A percentile compares a stretch with the other conserved stretches of the same genome.
These are phyloP conservation scores for Venustampulla echinocandica DNA, from an alignment of 495 filamentous ascomycete species.

Conservation along the genomic window DNA sequence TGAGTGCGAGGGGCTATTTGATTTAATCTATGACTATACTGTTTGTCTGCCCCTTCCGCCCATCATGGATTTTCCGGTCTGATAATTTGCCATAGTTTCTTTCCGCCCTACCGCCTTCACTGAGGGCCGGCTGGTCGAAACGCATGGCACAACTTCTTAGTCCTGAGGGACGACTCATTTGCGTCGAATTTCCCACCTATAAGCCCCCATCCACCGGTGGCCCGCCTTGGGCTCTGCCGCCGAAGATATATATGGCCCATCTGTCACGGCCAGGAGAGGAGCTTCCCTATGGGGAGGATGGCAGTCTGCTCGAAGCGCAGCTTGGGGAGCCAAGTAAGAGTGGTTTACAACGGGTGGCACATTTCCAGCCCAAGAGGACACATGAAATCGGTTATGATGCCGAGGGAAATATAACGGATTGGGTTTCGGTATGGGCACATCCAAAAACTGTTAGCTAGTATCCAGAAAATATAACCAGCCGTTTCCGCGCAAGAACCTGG, in stretches of 20 bases:
- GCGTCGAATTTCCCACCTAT: slow-evolving; percentile 71
- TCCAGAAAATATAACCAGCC: slow-evolving; percentile 1
- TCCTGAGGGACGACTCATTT: slow-evolving; percentile 55
- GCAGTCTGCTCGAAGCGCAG: slow-evolving; percentile 39
- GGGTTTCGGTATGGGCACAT: slow-evolving; percentile 45
- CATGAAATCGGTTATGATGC: slow-evolving; percentile 44
- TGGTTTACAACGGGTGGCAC: slow-evolving; percentile 50
- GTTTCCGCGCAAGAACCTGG: not conserved
- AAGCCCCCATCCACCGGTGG: slow-evolving; percentile 55
- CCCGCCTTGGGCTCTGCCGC: slow-evolving; percentile 59
- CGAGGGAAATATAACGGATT: slow-evolving; percentile 50
- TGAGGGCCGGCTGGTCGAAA: slow-evolving; percentile 62
- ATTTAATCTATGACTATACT: slow-evolving; percentile 80
- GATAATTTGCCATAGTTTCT: slow-evolving; percentile 72
- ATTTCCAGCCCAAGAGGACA: slow-evolving; percentile 60
- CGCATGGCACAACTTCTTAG: slow-evolving; percentile 57
- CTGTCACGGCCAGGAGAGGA: slow-evolving; percentile 56
- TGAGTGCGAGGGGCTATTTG: slow-evolving; percentile 47
- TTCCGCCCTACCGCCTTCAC: slow-evolving; percentile 57
- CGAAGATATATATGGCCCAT: slow-evolving; percentile 57
- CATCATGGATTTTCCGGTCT: slow-evolving; percentile 1
- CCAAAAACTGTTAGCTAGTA: slow-evolving; percentile 5
- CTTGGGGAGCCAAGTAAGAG: slow-evolving; percentile 31
- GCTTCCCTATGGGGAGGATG: slow-evolving; percentile 52
- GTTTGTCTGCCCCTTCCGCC: slow-evolving; percentile 35